Conservation (phyloP, 176 grass and related monocot species). For the Stipa capillata region DNA sequence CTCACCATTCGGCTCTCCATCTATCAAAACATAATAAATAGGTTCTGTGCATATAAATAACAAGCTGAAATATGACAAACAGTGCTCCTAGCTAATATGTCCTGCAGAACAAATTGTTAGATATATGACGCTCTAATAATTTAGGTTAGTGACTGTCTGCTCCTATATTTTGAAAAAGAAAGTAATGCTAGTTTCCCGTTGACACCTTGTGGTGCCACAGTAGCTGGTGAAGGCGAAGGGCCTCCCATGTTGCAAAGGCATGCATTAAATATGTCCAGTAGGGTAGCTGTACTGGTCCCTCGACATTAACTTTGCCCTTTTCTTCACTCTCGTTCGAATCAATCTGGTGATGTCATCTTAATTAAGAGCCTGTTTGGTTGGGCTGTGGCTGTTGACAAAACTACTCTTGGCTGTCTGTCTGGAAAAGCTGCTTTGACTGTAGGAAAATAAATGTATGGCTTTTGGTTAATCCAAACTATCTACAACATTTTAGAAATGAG, state of each 20-base stretch:
- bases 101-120: conserved; percentile 35
- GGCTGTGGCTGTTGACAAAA: too few relatives aligned
- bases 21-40: conserved; percentile 33
- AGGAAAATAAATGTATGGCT: too few relatives aligned
- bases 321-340: conserved; percentile 27
- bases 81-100: conserved; percentile 22
- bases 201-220: conserved; percentile 27
- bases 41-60: conserved; percentile 1
- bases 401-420: too few relatives aligned
- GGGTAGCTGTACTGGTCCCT: conserved; percentile 62
- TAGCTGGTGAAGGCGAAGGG: conserved; percentile 61
- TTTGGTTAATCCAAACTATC: too few relatives aligned
- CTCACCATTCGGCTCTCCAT: conserved; percentile 18
- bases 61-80: conserved; percentile 22
- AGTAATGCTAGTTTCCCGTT: conserved; percentile 5
- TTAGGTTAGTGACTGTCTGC: conserved; percentile 17
- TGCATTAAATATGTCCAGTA: conserved; percentile 61
- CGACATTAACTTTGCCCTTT: conserved; percentile 37
- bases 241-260: conserved; percentile 58
- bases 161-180: conserved; percentile 38
- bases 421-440: too few relatives aligned
- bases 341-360: conserved; percentile 22
- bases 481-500: too few relatives aligned
- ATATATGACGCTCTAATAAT: conserved; percentile 25
- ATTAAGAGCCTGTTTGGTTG: too few relatives aligned